Evolutionary conservation across 2,329 filamentous ascomycete species (phyloP), one percentile per base, ranked within the genome.

Genomic region (Hypoxylon sp.): DNA sequence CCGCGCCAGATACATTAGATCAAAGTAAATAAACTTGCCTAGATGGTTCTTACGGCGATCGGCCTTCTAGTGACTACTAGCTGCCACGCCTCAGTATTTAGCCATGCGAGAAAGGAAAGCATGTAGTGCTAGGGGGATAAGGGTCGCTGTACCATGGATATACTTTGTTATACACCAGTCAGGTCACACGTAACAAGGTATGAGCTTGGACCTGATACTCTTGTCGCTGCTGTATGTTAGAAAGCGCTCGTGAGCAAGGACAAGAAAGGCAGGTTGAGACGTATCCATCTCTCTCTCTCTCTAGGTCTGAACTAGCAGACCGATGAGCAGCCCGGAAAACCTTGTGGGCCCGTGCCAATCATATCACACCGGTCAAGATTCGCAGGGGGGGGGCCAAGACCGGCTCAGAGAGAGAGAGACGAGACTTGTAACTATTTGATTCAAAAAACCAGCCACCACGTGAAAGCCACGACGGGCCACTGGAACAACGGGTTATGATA

Each of bases 321-420:
- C 51, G 56, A 59, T 31, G 49, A 57, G 45, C 23, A 37, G 12
- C 49, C 37, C 46, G 49, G 53, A 57, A 54, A 54, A 49, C 46
- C 35, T 59, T 45, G 44, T 38, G 52, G 52, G 27, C 35, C 46
- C 8, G 23, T 45, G 29, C 35, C 36, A 55, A 58, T 55, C 26
- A 57, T 49, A 44, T 57, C 53, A 62, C 55, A 61, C 59, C 53
- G 47, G 60, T 57, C 52, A 48, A 51, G 42, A 40, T 45, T 53
- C 35, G 23, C 29, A 45, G 29, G n/a, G n/a, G n/a, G n/a, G n/a
- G n/a, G 31, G 44, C 51, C 41, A 47, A 50, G 44, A 26, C 44
- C 21, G 25, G 44, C 29, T 50, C 47, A 41, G 51, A 51, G 38
- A 45, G 45, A 41, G 51, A 51, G 38, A 45, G 45, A 59, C 36